These are phyloP conservation scores for Priceomyces fermenticarens DNA, from an alignment of 805 yeast genomes.

Conservation along the genomic window DNA sequence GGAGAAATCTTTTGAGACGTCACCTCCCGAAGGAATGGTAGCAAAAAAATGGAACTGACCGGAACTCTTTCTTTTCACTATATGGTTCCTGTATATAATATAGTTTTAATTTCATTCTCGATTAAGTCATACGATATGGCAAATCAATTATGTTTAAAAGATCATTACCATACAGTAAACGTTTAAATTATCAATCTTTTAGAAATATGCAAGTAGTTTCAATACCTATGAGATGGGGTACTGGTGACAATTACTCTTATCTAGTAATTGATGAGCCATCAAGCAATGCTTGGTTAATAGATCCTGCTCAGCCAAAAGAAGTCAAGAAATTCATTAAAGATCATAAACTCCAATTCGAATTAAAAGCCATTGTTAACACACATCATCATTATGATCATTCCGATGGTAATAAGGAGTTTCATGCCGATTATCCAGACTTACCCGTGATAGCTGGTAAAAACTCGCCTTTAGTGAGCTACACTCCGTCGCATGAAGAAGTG, in stretches of 20 bases:
- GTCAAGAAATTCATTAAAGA: slow-evolving; percentile 44
- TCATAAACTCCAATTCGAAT: slow-evolving; percentile 39
- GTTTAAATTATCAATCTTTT: too few species aligned
- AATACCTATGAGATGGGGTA: slow-evolving; percentile 93
- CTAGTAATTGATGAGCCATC: slow-evolving; percentile 66
- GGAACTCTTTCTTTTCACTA: neutral
- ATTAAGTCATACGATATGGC: too few species aligned
- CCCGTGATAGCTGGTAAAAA: slow-evolving; percentile 84
- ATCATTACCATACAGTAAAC: too few species aligned
- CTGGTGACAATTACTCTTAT: slow-evolving; percentile 90
- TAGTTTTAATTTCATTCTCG: neutral
- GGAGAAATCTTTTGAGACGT: slow-evolving; percentile 56
- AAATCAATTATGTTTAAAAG: too few species aligned
- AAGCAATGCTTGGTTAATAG: slow-evolving; percentile 76
- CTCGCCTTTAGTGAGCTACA: slow-evolving; percentile 66
- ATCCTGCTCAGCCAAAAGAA: slow-evolving; percentile 87
- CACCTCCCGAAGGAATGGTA: slow-evolving; percentile 75
- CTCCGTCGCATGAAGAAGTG: slow-evolving; percentile 64
- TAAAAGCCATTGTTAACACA: slow-evolving; percentile 84
- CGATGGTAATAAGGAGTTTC: slow-evolving; percentile 68
- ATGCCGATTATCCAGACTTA: slow-evolving; percentile 39
- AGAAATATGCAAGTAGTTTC: slow-evolving; percentile 76
- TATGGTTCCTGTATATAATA: slow-evolving; percentile 3
- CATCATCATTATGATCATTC: slow-evolving; percentile 97
- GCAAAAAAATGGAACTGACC: slow-evolving; percentile 47